phyloP scores from a whole-genome alignment of 1,284 basidiomycete species.

The Sparassis latifolia region DNA sequence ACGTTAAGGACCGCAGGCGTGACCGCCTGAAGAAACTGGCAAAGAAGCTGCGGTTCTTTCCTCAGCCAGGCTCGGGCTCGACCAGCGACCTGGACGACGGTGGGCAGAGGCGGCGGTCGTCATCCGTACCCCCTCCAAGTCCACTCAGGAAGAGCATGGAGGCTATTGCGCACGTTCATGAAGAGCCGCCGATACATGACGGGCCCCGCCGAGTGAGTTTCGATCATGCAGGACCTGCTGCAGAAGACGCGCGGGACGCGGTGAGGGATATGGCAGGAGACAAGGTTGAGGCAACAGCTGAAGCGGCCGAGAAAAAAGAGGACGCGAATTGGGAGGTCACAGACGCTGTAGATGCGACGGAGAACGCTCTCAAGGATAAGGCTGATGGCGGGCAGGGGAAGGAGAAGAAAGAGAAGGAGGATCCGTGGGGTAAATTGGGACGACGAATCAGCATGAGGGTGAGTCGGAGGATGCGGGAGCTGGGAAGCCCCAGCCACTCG shows the following conservation, averaged over 20 bases:
- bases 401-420: constrained; percentile 31
- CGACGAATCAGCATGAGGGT: constrained; percentile 53
- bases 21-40: constrained; percentile 68
- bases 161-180: constrained; percentile 10
- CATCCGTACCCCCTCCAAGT: constrained; percentile 25
- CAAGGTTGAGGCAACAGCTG: constrained; percentile 5
- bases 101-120: constrained; percentile 17
- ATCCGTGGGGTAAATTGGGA: constrained; percentile 54
- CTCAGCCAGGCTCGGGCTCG: constrained; percentile 4
- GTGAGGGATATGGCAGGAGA: constrained; percentile 9
- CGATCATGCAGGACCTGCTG: constrained; percentile 17
- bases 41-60: constrained; percentile 44
- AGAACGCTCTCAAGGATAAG: constrained; percentile 5
- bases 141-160: constrained; percentile 23
- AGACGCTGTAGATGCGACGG: constrained; percentile 9
- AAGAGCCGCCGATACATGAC: constrained; percentile 19
- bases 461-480: constrained; percentile 33
- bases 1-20: constrained; percentile 57
- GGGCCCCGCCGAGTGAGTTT: constrained; percentile 23
- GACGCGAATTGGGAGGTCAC: constrained; percentile 24
- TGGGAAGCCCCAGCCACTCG: constrained; percentile 21
- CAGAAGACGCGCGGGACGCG: constrained; percentile 13
- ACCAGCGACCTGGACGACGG: constrained; percentile 4
- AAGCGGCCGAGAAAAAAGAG: constrained; percentile 18
- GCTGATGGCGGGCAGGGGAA: constrained; percentile 2